phyloP scores from a whole-genome alignment of 2,329 filamentous ascomycete species.

The Monosporascus sp. region DNA sequence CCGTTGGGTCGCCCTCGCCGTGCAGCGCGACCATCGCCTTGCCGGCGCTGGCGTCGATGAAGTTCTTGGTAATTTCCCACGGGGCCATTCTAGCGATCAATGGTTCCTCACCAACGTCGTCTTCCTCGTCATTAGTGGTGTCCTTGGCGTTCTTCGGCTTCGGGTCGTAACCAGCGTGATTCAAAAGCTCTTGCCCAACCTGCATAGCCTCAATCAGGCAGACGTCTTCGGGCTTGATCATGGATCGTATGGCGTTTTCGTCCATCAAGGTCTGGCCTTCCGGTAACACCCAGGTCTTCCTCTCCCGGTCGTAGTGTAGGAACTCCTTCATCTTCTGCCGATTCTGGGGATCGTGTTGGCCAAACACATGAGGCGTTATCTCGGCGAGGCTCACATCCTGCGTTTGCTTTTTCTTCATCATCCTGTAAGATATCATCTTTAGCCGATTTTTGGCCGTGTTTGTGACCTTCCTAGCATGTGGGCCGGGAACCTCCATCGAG shows the following conservation, averaged over 20 bases:
- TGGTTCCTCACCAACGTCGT: constrained; percentile 62
- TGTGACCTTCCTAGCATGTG: constrained; percentile 90
- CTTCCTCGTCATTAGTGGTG: constrained; percentile 55
- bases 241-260: constrained; percentile 71
- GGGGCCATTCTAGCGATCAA: constrained; percentile 87
- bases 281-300: constrained; percentile 79
- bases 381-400: constrained; percentile 70
- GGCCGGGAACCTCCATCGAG: constrained; percentile 84
- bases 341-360: constrained; percentile 91
- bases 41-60: constrained; percentile 85
- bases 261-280: constrained; percentile 72
- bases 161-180: constrained; percentile 80
- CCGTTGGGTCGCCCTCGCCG: constrained; percentile 90
- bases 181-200: constrained; percentile 82
- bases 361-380: constrained; percentile 86
- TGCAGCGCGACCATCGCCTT: constrained; percentile 97
- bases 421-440: constrained; percentile 90
- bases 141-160: constrained; percentile 50
- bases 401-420: constrained; percentile 71
- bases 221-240: constrained; percentile 94
- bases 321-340: constrained; percentile 97
- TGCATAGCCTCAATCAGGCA: constrained; percentile 96
- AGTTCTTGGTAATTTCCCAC: constrained; percentile 96
- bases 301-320: constrained; percentile 81
- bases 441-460: constrained; percentile 95